These are phyloP conservation scores for Trichoderma sp. DNA, from an alignment of 2,329 filamentous ascomycete species.

Conservation along the genomic window DNA sequence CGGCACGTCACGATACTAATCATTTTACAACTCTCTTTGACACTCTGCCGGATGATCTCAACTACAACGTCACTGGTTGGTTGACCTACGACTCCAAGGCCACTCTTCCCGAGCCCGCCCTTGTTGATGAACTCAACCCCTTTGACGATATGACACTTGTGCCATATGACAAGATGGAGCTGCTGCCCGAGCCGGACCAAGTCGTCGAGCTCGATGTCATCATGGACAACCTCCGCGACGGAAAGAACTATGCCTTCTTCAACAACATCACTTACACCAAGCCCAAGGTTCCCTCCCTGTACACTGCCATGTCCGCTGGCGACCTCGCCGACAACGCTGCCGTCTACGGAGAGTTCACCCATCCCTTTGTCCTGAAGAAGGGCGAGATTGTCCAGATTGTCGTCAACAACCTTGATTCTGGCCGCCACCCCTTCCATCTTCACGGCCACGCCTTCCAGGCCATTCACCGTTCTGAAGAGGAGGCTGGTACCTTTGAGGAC, in stretches of 20 bases:
- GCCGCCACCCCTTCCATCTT: constrained; percentile 75
- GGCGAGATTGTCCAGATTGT: constrained; percentile 71
- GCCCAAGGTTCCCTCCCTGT: constrained; percentile 78
- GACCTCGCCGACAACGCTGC: constrained; percentile 58
- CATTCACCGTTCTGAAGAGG: constrained; percentile 59
- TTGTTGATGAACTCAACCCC: constrained; percentile 62
- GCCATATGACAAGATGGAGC: constrained; percentile 64
- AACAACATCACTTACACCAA: constrained; percentile 75
- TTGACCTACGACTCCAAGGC: constrained; percentile 56
- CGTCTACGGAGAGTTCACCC: constrained; percentile 67
- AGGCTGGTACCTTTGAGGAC: constrained; percentile 57
- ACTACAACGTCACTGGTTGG: constrained; percentile 69
- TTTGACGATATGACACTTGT: constrained; percentile 74
- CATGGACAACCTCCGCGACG: constrained; percentile 63
- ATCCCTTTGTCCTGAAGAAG: constrained; percentile 67
- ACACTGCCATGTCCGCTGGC: constrained; percentile 68
- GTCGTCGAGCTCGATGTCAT: constrained; percentile 64
- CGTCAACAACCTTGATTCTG: constrained; percentile 72
- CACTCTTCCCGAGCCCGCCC: constrained; percentile 49
- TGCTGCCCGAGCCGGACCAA: constrained; percentile 63
- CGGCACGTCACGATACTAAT: neutral
- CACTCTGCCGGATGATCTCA: constrained; percentile 63
- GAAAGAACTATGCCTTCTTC: constrained; percentile 64
- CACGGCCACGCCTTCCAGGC: constrained; percentile 78
- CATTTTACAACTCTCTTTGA: constrained; percentile 61